Evolutionary conservation across 495 filamentous ascomycete species (phyloP).

Genomic region (Tuber borchii): DNA sequence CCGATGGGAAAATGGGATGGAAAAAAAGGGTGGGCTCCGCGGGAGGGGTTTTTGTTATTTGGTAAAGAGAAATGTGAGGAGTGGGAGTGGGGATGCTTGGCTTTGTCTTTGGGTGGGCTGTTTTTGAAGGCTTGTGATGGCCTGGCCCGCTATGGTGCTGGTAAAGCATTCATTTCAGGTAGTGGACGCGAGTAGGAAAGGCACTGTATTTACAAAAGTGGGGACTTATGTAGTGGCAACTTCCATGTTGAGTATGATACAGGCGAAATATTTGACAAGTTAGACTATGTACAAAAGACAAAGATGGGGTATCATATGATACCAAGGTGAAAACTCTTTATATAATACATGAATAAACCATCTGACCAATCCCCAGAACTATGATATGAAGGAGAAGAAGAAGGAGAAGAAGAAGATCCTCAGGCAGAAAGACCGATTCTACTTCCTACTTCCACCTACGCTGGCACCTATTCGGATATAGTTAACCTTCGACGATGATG

Average conservation of each 20-base stretch:
- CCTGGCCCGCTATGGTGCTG: not conserved
- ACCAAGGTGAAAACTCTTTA: not conserved
- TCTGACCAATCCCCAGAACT: not conserved
- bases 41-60: not conserved
- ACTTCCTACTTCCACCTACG: not conserved
- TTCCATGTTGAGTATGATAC: not conserved
- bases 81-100: not conserved
- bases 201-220: not conserved
- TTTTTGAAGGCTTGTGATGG: not conserved
- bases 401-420: too few relatives aligned
- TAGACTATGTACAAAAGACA: not conserved
- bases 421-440: not conserved
- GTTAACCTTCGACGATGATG: too few relatives aligned
- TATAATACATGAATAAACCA: not conserved
- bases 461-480: not conserved
- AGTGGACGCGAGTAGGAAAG: too few relatives aligned
- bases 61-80: not conserved
- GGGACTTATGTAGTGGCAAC: not conserved
- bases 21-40: not conserved
- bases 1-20: not conserved
- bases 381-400: not conserved
- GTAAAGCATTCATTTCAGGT: too few relatives aligned
- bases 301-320: not conserved
- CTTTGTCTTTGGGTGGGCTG: too few relatives aligned
- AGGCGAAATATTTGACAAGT: not conserved